These are phyloP conservation scores for Xerocomellus chrysenteron DNA, from an alignment of 768 basidiomycete species.

Conservation along the genomic window DNA sequence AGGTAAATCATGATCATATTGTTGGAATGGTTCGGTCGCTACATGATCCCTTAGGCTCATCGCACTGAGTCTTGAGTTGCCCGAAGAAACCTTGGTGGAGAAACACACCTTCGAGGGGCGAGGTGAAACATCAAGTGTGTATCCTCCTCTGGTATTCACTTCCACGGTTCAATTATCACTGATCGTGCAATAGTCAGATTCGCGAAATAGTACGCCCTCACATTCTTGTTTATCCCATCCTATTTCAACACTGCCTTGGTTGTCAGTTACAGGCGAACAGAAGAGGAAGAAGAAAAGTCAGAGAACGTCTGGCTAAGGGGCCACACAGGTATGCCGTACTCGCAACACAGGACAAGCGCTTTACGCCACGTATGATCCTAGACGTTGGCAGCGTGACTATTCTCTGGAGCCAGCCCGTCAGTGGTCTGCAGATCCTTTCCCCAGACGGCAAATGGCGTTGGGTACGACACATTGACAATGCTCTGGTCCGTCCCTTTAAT, in stretches of 20 bases:
- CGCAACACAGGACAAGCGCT: neutral
- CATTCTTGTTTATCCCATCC: neutral
- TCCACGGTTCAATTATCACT: neutral
- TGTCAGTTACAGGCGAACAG: constrained; percentile 46
- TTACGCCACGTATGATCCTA: constrained; percentile 40
- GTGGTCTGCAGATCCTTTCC: constrained; percentile 55
- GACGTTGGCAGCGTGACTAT: constrained; percentile 57
- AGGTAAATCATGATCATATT: constrained; percentile 28
- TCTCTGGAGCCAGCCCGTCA: constrained; percentile 59
- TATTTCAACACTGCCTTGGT: neutral
- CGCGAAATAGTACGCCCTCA: constrained; percentile 57
- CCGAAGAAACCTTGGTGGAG: constrained; percentile 51
- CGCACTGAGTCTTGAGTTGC: constrained; percentile 50
- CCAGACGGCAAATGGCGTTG: constrained; percentile 54
- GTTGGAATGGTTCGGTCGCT: neutral
- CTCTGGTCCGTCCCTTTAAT: constrained; percentile 38
- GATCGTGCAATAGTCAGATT: constrained; percentile 43
- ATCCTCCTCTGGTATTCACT: neutral
- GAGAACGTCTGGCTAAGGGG: constrained; percentile 61
- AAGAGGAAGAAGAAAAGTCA: constrained; percentile 48
- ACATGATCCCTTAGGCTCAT: constrained; percentile 37
- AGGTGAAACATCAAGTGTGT: constrained; percentile 41
- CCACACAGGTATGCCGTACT: constrained; percentile 44
- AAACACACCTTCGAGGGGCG: constrained; percentile 42
- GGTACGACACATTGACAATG: constrained; percentile 58